Percentiles rank a stretch among this genome's conserved stretches.
Evolutionary conservation across 345 rosid species (phyloP).

Genomic region (Noccaea bulbosa): DNA sequence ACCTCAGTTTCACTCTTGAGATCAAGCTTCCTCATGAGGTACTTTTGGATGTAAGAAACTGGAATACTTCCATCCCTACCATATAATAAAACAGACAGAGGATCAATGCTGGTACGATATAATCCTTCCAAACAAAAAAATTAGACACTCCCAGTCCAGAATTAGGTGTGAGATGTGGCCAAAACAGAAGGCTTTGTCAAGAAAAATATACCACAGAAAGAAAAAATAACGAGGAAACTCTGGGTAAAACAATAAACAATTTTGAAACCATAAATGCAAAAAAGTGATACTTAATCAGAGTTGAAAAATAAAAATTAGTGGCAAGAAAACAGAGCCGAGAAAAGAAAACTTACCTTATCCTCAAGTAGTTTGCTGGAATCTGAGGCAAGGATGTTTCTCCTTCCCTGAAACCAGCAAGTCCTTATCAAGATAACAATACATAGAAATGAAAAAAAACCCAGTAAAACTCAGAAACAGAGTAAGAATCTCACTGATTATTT

Average conservation of each 20-base stretch:
- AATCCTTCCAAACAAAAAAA: slow-evolving; percentile 10
- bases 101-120: slow-evolving; percentile 22
- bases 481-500: slow-evolving; percentile 72
- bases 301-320: background rate
- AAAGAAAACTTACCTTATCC: slow-evolving; percentile 72
- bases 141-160: slow-evolving; percentile 7
- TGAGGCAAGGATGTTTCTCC: slow-evolving; percentile 82
- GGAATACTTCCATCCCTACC: slow-evolving; percentile 87
- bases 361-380: slow-evolving; percentile 72
- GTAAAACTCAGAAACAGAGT: slow-evolving; percentile 10
- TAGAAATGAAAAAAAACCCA: slow-evolving; percentile 10
- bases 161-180: slow-evolving; percentile 19
- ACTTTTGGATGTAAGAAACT: slow-evolving; percentile 82
- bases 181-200: slow-evolving; percentile 7
- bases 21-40: slow-evolving; percentile 81
- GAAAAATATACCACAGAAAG: background rate
- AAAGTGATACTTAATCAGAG: background rate
- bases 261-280: background rate
- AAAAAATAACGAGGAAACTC: background rate
- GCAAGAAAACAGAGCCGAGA: slow-evolving; percentile 8
- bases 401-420: slow-evolving; percentile 62
- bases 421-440: slow-evolving; percentile 34
- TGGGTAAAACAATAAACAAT: background rate
- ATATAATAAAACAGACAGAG: slow-evolving; percentile 5
- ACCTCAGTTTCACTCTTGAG: slow-evolving; percentile 84